phyloP scores from a whole-genome alignment of 345 rosid genomes.

The Eucalyptus regnans region DNA sequence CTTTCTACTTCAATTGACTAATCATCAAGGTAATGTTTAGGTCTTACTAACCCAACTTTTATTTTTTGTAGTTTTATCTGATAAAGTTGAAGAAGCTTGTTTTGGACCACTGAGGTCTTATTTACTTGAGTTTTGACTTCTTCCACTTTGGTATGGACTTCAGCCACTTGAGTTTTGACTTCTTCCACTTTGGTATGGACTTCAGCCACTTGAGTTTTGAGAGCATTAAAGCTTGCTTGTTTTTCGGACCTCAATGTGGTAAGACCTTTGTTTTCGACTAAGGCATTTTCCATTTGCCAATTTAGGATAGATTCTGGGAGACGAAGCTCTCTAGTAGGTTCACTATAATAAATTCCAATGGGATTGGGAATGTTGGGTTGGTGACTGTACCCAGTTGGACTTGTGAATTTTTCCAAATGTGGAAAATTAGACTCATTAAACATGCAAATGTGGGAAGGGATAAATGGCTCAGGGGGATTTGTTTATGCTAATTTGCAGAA shows the following conservation, averaged over 20 bases:
- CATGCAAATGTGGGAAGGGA: too few species aligned
- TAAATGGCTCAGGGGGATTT: too few species aligned
- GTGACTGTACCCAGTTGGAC: too few species aligned
- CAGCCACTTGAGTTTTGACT: not conserved
- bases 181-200: not conserved
- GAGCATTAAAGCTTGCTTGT: not conserved
- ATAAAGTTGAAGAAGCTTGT: not conserved
- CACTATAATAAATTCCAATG: too few species aligned
- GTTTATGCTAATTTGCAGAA: too few species aligned
- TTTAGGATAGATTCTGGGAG: not conserved
- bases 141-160: not conserved
- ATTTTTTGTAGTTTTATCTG: not conserved
- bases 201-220: not conserved
- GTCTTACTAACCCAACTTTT: not conserved
- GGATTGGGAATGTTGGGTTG: too few species aligned
- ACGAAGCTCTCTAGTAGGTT: too few species aligned
- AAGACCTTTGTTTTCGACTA: not conserved
- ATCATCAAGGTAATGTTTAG: not conserved
- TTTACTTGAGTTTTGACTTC: not conserved
- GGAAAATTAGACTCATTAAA: too few species aligned
- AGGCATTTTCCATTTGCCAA: not conserved
- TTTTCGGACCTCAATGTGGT: not conserved
- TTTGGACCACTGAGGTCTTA: too few species aligned
- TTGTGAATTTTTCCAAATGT: too few species aligned
- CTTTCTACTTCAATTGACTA: accelerated